Base-by-base conservation (phyloP, 2,329 filamentous ascomycete genomes). In the Cladosporium velox region DNA sequence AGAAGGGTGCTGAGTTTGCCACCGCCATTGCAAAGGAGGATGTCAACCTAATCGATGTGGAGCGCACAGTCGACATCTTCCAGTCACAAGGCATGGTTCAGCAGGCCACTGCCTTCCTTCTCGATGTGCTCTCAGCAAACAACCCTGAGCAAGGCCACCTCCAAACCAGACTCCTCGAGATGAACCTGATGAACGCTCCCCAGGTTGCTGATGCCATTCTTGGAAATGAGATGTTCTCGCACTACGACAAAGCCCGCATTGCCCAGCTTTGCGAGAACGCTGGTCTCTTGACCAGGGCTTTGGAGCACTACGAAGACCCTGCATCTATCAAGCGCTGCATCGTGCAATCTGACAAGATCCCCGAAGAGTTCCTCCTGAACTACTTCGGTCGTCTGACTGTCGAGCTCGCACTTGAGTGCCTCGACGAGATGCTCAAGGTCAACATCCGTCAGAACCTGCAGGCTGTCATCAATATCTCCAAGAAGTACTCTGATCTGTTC, bases 361-460 rank as follows among this genome's bases (percentile, higher is more conserved):
- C 90, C 74, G 86, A 91, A 38, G 95, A 99, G 73, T 99, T 93
- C 91, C 81, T 99, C 67, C 88, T 93, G 74, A 90, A 86, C 76
- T 99, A 92, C 84, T 99, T 99, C 73, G 93, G 95, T 71, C 91
- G 92, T 76, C 86, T 99, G 44, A 97, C 94, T 1, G 91, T 99
- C 28, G 95, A 98, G 77, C 93, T 98, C 77, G 96, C 93, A 0
- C 82, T 99, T 18, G 93, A 97, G 69, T 97, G 91, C 79, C 83
- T 99, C 70, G 92, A 98, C 75, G 93, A 93, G 67, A 99, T 99
- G 95, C 87, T 99, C 78, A 93, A 94, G 80, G 83, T 87, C 75
- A 99, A 99, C 82, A 97, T 99, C 73, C 94, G 95, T 70, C 93
- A 97, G 79, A 99, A 98, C 78, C 84, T 99, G 65, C 93, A 96